Percentiles rank a stretch among this genome's conserved stretches.
Evolutionary conservation across 176 grass and related monocot genomes (phyloP).

Genomic region (Oryza meridionalis): DNA sequence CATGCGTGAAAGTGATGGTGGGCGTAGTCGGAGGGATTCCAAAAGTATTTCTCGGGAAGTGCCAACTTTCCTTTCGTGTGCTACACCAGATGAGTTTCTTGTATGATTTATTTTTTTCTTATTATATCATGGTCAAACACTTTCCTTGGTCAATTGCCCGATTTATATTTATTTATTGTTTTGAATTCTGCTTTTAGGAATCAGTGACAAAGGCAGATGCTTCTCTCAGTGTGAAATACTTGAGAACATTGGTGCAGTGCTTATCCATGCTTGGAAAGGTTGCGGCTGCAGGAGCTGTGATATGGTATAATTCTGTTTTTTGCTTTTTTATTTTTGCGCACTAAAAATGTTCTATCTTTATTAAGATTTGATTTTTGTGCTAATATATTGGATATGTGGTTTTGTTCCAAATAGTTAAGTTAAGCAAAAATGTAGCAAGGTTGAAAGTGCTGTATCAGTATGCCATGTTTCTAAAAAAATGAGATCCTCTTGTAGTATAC

Average conservation of each 20-base stretch:
- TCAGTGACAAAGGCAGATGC: constrained; percentile 75
- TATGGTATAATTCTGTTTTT: constrained; percentile 71
- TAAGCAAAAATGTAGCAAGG: constrained; percentile 29
- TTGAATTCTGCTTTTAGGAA: constrained; percentile 70
- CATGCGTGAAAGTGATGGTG: constrained; percentile 55
- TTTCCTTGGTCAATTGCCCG: constrained; percentile 18
- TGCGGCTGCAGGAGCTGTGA: constrained; percentile 93
- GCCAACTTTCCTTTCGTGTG: constrained; percentile 84
- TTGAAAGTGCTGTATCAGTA: background rate
- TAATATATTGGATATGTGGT: background rate
- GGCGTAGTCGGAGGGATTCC: constrained; percentile 56
- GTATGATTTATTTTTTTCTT: constrained; percentile 52
- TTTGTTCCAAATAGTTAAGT: constrained; percentile 35
- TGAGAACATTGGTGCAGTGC: constrained; percentile 90
- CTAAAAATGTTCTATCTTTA: constrained; percentile 19
- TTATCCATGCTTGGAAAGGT: constrained; percentile 99
- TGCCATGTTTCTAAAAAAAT: background rate
- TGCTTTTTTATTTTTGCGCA: constrained; percentile 23
- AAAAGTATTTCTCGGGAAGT: constrained; percentile 71
- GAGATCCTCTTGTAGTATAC: background rate
- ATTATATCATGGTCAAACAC: constrained; percentile 5
- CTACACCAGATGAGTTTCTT: constrained; percentile 95
- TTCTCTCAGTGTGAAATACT: constrained; percentile 77
- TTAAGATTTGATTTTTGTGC: background rate
- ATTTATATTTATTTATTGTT: constrained; percentile 38